Evolutionary conservation across 495 filamentous ascomycete genomes (phyloP), one percentile per base, ranked within the genome.

Genomic region (Diplogelasinospora grovesii): DNA sequence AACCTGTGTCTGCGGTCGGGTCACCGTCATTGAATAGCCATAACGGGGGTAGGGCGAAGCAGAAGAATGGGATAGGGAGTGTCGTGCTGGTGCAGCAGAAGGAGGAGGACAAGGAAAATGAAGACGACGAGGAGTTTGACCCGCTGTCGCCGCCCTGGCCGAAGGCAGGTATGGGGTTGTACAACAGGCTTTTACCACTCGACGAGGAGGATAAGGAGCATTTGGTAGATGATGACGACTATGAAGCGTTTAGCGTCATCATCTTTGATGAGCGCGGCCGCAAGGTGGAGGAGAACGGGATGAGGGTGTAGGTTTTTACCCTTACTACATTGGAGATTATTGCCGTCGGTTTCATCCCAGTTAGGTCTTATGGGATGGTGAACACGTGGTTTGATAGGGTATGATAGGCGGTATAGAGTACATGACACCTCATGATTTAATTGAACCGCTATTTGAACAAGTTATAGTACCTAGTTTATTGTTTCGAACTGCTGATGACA

Each of bases 81-180:
- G n/a, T n/a, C n/a, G n/a, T n/a, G n/a, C n/a, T n/a, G n/a, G n/a
- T n/a, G n/a, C 26, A 54, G 41, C 50, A 44, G 8, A 52, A 42
- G 22, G 41, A 48, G 27, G 49, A 47, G 15, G 26, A 19, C 14
- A 24, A 5, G 4, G 47, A 36, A 0, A 44, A 50, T 3, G 54
- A 47, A 2, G 48, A 49, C 4, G 48, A 49, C 4, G 58, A 59
- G 22, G 54, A 62, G 30, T 37, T 41, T 37, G 69, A 72, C 20
- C 63, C 69, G 11, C 50, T 70, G 4, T 75, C 75, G 28, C 68
- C 78, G 15, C 62, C 79, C 7, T 86, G 86, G 65, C 82, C 85
- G 1, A 74, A 76, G 48, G 63, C 78, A 10, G 84, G 82, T 3
- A 74, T 74, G 36, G 75, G 75, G 6, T 36, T 74, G 33, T 72